These are phyloP conservation scores for Lactarius evosmus DNA, from an alignment of 768 basidiomycete genomes.

Conservation along the genomic window DNA sequence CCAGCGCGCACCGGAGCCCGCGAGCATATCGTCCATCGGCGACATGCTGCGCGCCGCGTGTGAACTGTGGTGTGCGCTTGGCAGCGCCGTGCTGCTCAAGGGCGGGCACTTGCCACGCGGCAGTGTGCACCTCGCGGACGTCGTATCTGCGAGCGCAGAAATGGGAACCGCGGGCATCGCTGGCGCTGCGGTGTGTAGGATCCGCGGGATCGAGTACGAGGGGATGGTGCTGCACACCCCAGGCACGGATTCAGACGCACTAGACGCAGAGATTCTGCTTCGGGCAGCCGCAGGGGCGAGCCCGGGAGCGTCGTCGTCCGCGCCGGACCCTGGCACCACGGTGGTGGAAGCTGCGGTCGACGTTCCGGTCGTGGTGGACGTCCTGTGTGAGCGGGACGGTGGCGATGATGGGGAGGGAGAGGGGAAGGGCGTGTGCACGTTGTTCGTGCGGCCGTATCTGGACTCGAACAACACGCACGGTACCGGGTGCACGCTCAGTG, in stretches of 20 bases:
- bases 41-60: slow-evolving; percentile 61
- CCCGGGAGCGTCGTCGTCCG: no score
- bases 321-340: no score
- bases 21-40: slow-evolving; percentile 45
- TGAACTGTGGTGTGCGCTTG: slow-evolving; percentile 43
- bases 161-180: no score
- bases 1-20: background rate
- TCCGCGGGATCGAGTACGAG: background rate
- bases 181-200: background rate
- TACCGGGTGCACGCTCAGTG: slow-evolving; percentile 89
- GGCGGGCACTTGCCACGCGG: slow-evolving; percentile 67
- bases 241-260: slow-evolving; percentile 35
- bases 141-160: slow-evolving; percentile 30
- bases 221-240: slow-evolving; percentile 29
- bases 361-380: slow-evolving; percentile 54
- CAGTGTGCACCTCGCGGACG: slow-evolving; percentile 41
- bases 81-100: slow-evolving; percentile 71
- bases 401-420: slow-evolving; percentile 22
- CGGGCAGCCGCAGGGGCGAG: slow-evolving; percentile 27
- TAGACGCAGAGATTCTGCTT: slow-evolving; percentile 61
- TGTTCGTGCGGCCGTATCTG: slow-evolving; percentile 61
- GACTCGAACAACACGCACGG: slow-evolving; percentile 80
- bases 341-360: slow-evolving; percentile 28
- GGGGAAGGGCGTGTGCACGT: slow-evolving; percentile 31
- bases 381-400: slow-evolving; percentile 45